Evolutionary conservation across 257 asterid genomes (phyloP).

Genomic region (Solanum sitiens): DNA sequence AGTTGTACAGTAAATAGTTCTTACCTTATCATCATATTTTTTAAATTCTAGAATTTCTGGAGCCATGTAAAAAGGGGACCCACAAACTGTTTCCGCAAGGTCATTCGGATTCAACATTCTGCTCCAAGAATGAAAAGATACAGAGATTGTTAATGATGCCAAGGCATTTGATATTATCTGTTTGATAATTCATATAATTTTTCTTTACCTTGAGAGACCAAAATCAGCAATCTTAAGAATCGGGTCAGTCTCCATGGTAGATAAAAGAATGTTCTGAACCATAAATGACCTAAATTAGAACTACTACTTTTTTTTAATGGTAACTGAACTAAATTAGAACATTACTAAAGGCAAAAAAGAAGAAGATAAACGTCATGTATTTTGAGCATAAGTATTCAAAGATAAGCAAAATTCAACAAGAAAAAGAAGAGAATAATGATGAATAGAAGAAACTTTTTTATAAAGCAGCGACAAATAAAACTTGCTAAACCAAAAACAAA

Average conservation of each 20-base stretch:
- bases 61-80: slow-evolving; percentile 52
- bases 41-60: slow-evolving; percentile 48
- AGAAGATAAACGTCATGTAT: background rate
- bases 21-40: slow-evolving; percentile 37
- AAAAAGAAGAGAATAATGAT: background rate
- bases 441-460: background rate
- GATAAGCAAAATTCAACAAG: background rate
- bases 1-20: background rate
- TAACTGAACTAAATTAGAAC: background rate
- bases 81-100: slow-evolving; percentile 34
- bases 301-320: background rate
- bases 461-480: background rate
- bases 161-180: background rate
- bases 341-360: background rate
- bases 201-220: slow-evolving; percentile 44
- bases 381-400: background rate
- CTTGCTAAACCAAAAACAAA: background rate
- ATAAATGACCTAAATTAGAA: background rate
- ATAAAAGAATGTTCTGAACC: slow-evolving; percentile 39
- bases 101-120: slow-evolving; percentile 29
- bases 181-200: background rate
- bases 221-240: slow-evolving; percentile 50
- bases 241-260: slow-evolving; percentile 20
- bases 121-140: slow-evolving; percentile 4
- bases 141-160: background rate